Percentiles rank a stretch among this genome's conserved stretches.
These are phyloP conservation scores for Aureoboletus auriporus DNA, from an alignment of 768 basidiomycete species.

Conservation along the genomic window DNA sequence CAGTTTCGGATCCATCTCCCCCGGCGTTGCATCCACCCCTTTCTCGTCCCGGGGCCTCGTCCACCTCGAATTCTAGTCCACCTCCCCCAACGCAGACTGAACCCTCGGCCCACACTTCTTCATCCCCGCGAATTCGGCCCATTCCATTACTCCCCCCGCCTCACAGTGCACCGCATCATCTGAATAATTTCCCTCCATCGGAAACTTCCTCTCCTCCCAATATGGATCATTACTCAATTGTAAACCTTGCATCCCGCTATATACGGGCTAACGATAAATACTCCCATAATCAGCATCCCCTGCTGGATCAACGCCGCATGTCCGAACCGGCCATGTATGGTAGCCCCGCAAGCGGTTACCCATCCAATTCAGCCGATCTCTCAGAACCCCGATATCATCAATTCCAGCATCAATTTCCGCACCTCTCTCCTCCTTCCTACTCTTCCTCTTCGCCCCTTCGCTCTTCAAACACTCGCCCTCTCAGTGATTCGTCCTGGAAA, in stretches of 20 bases:
- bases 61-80: slow-evolving; percentile 4
- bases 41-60: neutral
- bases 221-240: slow-evolving; percentile 38
- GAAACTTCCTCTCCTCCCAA: slow-evolving; percentile 37
- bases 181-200: slow-evolving; percentile 42
- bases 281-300: slow-evolving; percentile 32
- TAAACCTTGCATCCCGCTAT: slow-evolving; percentile 37
- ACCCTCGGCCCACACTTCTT: slow-evolving; percentile 30
- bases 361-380: slow-evolving; percentile 31
- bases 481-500: slow-evolving; percentile 34
- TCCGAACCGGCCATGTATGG: slow-evolving; percentile 57
- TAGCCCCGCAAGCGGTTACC: slow-evolving; percentile 37
- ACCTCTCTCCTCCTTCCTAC: slow-evolving; percentile 31
- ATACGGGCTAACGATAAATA: slow-evolving; percentile 37
- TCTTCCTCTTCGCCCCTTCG: slow-evolving; percentile 43
- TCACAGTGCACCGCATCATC: slow-evolving; percentile 40
- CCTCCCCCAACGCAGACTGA: neutral
- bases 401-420: slow-evolving; percentile 38
- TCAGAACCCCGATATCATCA: slow-evolving; percentile 36
- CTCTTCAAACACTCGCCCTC: slow-evolving; percentile 41
- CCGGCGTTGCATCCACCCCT: slow-evolving; percentile 18
- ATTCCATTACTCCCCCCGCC: slow-evolving; percentile 38
- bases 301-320: slow-evolving; percentile 62
- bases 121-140: slow-evolving; percentile 40
- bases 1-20: slow-evolving; percentile 14